Base-by-base conservation (phyloP, 116 monocot species). In the Posidonia oceanica region DNA sequence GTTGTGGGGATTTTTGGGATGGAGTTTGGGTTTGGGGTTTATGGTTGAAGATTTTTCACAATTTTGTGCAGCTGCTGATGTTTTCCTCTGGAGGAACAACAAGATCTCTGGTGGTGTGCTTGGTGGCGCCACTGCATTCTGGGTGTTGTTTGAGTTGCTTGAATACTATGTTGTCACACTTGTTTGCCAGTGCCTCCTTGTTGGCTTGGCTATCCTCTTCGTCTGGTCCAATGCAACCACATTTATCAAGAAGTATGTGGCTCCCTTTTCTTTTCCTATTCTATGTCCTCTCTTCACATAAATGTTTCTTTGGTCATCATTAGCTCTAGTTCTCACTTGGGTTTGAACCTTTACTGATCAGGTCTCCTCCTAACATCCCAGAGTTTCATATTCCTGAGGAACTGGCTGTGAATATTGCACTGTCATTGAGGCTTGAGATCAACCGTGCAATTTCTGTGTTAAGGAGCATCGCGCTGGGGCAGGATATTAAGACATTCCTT, bases 81-180 rank as follows among this genome's bases (percentile, higher is more conserved):
- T 93, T 52, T 63, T 93, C 56, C 78, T 93, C 53, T 93, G 93
- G 93, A 86, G 86, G 79, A 79, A 93, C 84, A 93, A 93, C 78
- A 88, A 82, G 66, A 71, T 84, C 71, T 88, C 93, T 0, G 88
- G 69, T 21, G 77, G 77, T n/a, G 82, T 84, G 20, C 77, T 93
- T 5, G 75, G 61, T 38, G 80, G 65, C 22, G 86, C 79, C 12
- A 88, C 88, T 5, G 78, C 67, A 4, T 70, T 88, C 54, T 93
- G 88, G 88, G 67, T 93, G 10, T 62, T 93, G 67, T 88, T 93
- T 59, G 88, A 93, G 60, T 56, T 93, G 59, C 60, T 93, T 23
- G 86, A 84, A 12, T 93, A 86, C 77, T 77, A 86, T 72, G 61
- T 93, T 59, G 66, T 93, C 44, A 84, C 84, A 10, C 70, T 93